Conservation (phyloP, 192 early-diverging fungal genomes). For the Linnemannia hyalina region DNA sequence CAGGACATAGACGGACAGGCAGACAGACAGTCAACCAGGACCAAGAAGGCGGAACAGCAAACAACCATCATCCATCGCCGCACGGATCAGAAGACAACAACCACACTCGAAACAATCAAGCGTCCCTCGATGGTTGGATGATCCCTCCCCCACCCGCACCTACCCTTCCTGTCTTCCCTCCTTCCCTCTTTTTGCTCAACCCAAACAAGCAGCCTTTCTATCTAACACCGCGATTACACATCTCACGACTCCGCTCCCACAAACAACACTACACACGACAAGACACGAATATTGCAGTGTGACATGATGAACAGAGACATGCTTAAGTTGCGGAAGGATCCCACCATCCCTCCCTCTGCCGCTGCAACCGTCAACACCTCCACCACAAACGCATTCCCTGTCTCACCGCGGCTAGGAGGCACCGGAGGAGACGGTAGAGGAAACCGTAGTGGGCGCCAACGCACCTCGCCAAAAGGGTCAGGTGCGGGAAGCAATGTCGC, state of each 20-base stretch:
- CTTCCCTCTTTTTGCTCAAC: not conserved
- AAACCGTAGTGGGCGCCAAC: slow-evolving; percentile 18
- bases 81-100: not conserved
- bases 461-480: slow-evolving; percentile 33
- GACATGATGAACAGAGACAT: slow-evolving; percentile 53
- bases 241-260: no score
- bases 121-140: not conserved
- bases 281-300: not conserved
- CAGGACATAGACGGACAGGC: no score
- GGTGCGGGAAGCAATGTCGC: not conserved
- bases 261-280: not conserved
- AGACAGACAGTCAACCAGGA: no score
- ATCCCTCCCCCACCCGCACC: not conserved
- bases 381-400: slow-evolving; percentile 36
- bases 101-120: not conserved
- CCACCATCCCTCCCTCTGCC: slow-evolving; percentile 41
- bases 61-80: not conserved
- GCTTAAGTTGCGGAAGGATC: slow-evolving; percentile 54
- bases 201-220: not conserved
- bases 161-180: not conserved
- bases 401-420: slow-evolving; percentile 37
- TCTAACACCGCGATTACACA: not conserved
- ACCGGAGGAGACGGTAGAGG: slow-evolving; percentile 1
- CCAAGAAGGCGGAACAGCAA: not conserved
- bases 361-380: slow-evolving; percentile 46